phyloP scores from a whole-genome alignment of 495 filamentous ascomycete species.

The Pyrenula massariospora region DNA sequence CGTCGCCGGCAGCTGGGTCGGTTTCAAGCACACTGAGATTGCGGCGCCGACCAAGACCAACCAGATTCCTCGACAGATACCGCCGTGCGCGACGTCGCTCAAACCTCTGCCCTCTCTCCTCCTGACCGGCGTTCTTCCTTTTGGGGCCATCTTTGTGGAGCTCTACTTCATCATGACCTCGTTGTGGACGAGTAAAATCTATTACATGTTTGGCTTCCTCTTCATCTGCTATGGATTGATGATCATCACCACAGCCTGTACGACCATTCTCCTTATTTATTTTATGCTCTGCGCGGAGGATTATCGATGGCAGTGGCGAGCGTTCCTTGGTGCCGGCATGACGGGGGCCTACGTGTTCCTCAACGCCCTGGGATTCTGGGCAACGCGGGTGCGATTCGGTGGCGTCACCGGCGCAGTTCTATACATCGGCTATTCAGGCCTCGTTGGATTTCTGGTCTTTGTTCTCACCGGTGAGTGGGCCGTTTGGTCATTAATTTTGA shows the following conservation, averaged over 20 bases:
- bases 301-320: conserved; percentile 97
- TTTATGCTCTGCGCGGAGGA: conserved; percentile 92
- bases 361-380: conserved; percentile 80
- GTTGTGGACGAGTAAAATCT: conserved; percentile 95
- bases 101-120: conserved; percentile 78
- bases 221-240: conserved; percentile 96
- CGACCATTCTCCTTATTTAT: conserved; percentile 86
- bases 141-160: conserved; percentile 93
- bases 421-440: conserved; percentile 83
- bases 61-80: conserved; percentile 95
- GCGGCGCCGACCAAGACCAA: conserved; percentile 84
- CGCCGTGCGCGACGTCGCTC: conserved; percentile 67
- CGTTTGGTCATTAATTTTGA: conserved; percentile 3
- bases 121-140: conserved; percentile 82
- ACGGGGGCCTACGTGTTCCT: conserved; percentile 83
- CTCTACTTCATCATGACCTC: conserved; percentile 97
- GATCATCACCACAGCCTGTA: conserved; percentile 88
- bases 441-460: conserved; percentile 86
- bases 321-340: conserved; percentile 78
- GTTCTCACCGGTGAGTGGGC: conserved; percentile 72
- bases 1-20: conserved; percentile 83
- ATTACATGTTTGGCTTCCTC: conserved; percentile 99
- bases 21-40: conserved; percentile 59
- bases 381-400: conserved; percentile 70
- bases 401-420: conserved; percentile 77